Evolutionary conservation across 257 asterid species (phyloP).

Genomic region (Ajuga chamaepitys): DNA sequence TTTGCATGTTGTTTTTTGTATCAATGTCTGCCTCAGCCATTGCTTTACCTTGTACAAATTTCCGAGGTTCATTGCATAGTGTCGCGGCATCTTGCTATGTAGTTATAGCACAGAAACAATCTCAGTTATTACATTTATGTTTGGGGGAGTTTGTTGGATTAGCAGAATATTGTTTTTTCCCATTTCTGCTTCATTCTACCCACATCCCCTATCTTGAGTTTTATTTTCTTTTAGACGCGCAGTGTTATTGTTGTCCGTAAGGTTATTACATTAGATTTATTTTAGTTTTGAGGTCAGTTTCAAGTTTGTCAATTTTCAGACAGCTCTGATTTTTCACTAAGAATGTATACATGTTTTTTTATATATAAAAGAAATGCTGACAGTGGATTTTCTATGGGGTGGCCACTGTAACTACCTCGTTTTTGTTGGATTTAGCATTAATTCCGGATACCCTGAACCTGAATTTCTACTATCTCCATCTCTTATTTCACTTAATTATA

Average conservation of each 20-base stretch:
- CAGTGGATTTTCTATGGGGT: no score
- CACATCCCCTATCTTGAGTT: slow-evolving; percentile 7
- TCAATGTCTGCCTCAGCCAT: slow-evolving; percentile 20
- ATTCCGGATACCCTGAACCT: no score
- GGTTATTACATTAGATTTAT: slow-evolving; percentile 3
- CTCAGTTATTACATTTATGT: not conserved
- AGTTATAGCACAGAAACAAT: slow-evolving; percentile 2
- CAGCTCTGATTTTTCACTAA: no score
- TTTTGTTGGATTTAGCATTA: no score
- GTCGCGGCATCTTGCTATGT: slow-evolving; percentile 4
- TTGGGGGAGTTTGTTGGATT: slow-evolving; percentile 19
- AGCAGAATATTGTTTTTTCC: slow-evolving; percentile 33
- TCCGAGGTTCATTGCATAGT: not conserved
- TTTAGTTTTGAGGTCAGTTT: slow-evolving; percentile 14
- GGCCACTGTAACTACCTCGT: no score
- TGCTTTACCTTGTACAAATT: not conserved
- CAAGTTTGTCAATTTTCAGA: not conserved
- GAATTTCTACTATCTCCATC: no score
- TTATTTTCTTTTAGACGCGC: not conserved
- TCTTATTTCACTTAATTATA: no score
- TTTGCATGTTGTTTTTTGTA: slow-evolving; percentile 21
- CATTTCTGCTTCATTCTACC: slow-evolving; percentile 35
- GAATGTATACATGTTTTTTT: no score
- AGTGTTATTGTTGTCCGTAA: not conserved
- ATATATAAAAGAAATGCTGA: no score